Percentiles rank a stretch among this genome's conserved stretches.
phyloP scores from a whole-genome alignment of 2,329 filamentous ascomycete genomes.

The Bipolaris cookei region DNA sequence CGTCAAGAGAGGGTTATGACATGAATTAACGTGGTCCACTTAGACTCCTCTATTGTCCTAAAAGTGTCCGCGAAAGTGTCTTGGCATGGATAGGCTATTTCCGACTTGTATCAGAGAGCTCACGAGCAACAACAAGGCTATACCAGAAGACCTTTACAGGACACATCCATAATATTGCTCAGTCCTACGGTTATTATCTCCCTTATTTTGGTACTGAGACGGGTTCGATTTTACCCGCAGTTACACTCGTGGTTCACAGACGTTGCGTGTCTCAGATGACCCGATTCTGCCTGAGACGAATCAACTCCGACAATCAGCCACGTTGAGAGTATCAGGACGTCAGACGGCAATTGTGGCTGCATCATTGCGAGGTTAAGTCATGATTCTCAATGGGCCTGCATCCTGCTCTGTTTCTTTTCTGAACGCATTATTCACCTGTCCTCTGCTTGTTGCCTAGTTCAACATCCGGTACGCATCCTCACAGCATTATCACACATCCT shows the following conservation, averaged over 20 bases:
- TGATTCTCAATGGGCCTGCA: conserved; percentile 9
- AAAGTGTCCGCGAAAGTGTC: neutral
- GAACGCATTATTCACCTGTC: conserved; percentile 12
- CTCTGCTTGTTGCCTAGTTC: neutral
- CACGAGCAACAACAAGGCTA: neutral
- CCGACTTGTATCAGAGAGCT: neutral
- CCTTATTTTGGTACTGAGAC: conserved; percentile 11
- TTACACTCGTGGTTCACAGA: conserved; percentile 30
- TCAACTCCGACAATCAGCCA: conserved; percentile 28
- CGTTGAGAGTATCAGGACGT: conserved; percentile 27
- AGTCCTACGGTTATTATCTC: neutral
- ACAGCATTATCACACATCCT: conserved; percentile 1
- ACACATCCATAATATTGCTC: neutral
- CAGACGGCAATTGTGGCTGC: conserved; percentile 17
- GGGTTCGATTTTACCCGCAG: conserved; percentile 22
- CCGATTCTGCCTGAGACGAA: conserved; percentile 14
- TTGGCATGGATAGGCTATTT: neutral
- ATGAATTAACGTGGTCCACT: neutral
- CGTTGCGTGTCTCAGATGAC: conserved; percentile 32
- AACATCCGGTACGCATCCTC: conserved; percentile 16
- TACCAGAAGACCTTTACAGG: neutral
- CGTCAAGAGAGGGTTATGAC: neutral
- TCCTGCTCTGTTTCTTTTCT: conserved; percentile 13
- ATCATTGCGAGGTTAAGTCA: neutral
- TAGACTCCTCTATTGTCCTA: neutral